phyloP scores from a whole-genome alignment of 345 rosid species.

The Corymbia maculata region DNA sequence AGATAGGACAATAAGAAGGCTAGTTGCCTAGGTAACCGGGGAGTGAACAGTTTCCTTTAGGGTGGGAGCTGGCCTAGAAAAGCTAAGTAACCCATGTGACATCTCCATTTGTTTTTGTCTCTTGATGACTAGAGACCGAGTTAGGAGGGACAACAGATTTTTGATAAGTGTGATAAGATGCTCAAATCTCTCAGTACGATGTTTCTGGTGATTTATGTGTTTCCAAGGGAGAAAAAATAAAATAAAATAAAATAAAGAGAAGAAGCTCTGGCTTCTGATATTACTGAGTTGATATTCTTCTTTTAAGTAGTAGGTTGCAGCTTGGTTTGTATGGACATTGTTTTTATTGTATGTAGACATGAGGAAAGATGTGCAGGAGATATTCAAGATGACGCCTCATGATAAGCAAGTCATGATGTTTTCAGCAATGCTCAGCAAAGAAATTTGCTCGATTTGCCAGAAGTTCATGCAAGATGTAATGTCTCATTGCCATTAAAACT shows the following conservation, averaged over 20 bases:
- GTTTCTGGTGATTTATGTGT: neutral
- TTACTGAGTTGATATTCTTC: neutral
- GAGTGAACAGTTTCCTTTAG: neutral
- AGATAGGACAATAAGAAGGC: neutral
- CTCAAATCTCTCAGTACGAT: slow-evolving; percentile 89
- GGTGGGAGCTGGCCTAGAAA: neutral
- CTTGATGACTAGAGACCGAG: neutral
- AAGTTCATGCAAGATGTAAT: slow-evolving; percentile 99
- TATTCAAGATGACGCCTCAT: slow-evolving; percentile 97
- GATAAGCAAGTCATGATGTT: slow-evolving; percentile 99
- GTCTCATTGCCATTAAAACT: slow-evolving; percentile 48
- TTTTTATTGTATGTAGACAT: slow-evolving; percentile 44
- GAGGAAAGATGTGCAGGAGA: slow-evolving; percentile 98
- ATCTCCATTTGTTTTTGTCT: neutral
- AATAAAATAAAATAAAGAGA: no score
- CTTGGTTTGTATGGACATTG: neutral
- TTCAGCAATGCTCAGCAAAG: slow-evolving; percentile 99
- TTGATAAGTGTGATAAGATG: slow-evolving; percentile 99
- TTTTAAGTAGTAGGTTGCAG: neutral
- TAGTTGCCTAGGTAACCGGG: neutral
- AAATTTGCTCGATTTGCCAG: slow-evolving; percentile 99
- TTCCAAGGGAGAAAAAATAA: no score
- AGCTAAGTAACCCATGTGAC: neutral
- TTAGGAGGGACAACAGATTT: slow-evolving; percentile 16
- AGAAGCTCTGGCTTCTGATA: no score